phyloP scores from a whole-genome alignment of 2,329 filamentous ascomycete species.

The Colletotrichum siamense region DNA sequence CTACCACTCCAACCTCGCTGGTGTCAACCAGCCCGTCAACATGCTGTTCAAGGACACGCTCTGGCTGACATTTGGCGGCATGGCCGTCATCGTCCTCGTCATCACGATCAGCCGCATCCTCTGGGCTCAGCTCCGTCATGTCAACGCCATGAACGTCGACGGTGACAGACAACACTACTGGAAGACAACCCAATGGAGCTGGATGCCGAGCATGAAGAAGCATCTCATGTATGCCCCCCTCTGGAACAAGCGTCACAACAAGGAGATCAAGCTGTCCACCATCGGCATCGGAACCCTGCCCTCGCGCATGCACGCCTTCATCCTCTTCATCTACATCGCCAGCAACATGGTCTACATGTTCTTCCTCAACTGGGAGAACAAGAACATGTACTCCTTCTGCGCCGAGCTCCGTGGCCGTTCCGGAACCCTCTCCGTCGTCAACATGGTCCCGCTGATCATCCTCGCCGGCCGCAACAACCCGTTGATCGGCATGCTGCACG shows the following conservation, averaged over 20 bases:
- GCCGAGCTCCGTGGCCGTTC: slow-evolving; percentile 87
- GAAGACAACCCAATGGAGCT: slow-evolving; percentile 61
- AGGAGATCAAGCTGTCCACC: slow-evolving; percentile 66
- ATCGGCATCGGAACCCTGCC: slow-evolving; percentile 69
- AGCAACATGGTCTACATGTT: slow-evolving; percentile 71
- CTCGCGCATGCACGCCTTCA: slow-evolving; percentile 65
- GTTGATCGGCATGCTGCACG: slow-evolving; percentile 78
- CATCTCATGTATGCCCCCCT: slow-evolving; percentile 68
- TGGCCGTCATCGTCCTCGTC: slow-evolving; percentile 57
- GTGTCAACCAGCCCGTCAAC: slow-evolving; percentile 65
- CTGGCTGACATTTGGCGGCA: slow-evolving; percentile 66
- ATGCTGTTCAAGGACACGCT: slow-evolving; percentile 60
- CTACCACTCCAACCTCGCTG: slow-evolving; percentile 61
- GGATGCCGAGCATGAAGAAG: slow-evolving; percentile 68
- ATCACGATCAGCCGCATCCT: slow-evolving; percentile 60
- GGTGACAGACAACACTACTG: slow-evolving; percentile 64
- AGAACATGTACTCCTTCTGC: slow-evolving; percentile 67
- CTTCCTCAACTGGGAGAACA: slow-evolving; percentile 62
- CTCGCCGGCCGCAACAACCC: slow-evolving; percentile 94
- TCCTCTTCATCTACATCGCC: slow-evolving; percentile 61
- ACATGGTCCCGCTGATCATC: slow-evolving; percentile 90
- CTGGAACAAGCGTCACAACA: slow-evolving; percentile 70
- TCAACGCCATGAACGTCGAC: slow-evolving; percentile 61
- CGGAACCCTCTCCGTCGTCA: slow-evolving; percentile 81
- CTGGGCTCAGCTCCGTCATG: slow-evolving; percentile 62